Conservation (phyloP, 352 stramenopile species). For the Phytophthora parvispora region DNA sequence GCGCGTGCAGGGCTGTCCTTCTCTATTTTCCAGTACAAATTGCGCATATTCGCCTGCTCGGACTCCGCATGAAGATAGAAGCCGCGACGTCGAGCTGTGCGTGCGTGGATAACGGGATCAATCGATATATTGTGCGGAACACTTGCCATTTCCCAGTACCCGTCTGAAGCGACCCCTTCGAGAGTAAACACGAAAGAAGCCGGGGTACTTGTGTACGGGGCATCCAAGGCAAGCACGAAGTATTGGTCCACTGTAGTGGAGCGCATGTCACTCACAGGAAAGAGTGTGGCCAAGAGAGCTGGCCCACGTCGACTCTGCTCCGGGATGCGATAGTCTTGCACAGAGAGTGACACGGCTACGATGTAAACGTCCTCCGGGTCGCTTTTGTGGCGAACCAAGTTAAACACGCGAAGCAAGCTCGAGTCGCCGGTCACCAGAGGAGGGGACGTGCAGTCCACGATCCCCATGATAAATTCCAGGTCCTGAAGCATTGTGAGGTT, state of each 20-base stretch:
- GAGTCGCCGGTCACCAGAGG: slow-evolving; percentile 25
- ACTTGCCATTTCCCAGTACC: slow-evolving; percentile 32
- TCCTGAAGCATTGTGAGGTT: slow-evolving; percentile 42
- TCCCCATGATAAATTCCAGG: slow-evolving; percentile 29
- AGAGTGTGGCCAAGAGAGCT: slow-evolving; percentile 27
- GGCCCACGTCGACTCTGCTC: slow-evolving; percentile 26
- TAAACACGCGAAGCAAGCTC: slow-evolving; percentile 33
- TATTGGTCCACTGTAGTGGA: slow-evolving; percentile 22
- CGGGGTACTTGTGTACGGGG: slow-evolving; percentile 29
- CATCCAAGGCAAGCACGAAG: slow-evolving; percentile 33
- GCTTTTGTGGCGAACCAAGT: slow-evolving; percentile 29
- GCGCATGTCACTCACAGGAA: slow-evolving; percentile 39
- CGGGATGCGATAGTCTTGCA: slow-evolving; percentile 33
- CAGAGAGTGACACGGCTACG: slow-evolving; percentile 18
- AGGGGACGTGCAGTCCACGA: slow-evolving; percentile 36
- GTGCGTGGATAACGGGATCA: slow-evolving; percentile 28
- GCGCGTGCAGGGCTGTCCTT: slow-evolving; percentile 21
- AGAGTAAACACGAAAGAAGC: slow-evolving; percentile 23
- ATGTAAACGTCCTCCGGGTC: slow-evolving; percentile 32
- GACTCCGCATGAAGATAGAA: slow-evolving; percentile 47
- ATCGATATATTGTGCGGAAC: slow-evolving; percentile 10
- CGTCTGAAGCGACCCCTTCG: slow-evolving; percentile 15
- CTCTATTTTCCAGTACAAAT: slow-evolving; percentile 34
- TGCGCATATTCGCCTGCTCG: slow-evolving; percentile 49
- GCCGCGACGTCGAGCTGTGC: slow-evolving; percentile 40